Conservation (phyloP, 257 asterid genomes). For the Linaria vulgaris region DNA sequence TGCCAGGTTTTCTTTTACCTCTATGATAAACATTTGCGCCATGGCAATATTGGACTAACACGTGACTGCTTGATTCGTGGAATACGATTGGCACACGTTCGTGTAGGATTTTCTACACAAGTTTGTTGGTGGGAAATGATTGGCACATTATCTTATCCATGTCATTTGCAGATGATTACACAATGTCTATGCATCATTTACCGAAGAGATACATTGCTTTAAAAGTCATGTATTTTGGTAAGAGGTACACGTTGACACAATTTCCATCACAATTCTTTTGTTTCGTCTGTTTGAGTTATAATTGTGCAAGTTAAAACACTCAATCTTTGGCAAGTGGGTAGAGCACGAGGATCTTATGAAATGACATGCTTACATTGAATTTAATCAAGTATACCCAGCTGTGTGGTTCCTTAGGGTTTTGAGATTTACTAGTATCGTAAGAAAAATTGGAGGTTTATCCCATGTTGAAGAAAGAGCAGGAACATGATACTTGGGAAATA, state of each 20-base stretch:
- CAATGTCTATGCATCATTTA: constrained; percentile 38
- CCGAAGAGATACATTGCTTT: constrained; percentile 76
- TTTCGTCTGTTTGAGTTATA: constrained; percentile 5
- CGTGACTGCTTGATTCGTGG: no score
- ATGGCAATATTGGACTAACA: no score
- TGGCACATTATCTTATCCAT: background rate
- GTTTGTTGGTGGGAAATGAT: background rate
- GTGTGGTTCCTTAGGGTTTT: constrained; percentile 15
- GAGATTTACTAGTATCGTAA: background rate
- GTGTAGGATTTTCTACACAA: no score
- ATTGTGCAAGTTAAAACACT: background rate
- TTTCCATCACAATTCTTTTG: constrained; percentile 16
- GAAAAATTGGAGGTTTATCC: no score
- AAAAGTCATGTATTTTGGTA: constrained; percentile 88
- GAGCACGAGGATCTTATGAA: no score
- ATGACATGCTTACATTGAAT: background rate
- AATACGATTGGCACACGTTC: no score
- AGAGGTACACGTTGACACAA: constrained; percentile 49
- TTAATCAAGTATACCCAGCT: background rate
- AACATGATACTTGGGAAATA: no score
- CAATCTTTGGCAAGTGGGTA: no score
- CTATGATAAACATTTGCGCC: background rate
- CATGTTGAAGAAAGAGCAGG: no score
- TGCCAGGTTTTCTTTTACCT: constrained; percentile 43
- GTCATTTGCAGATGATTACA: constrained; percentile 24